A percentile compares a stretch with the other conserved stretches of the same genome.
phyloP scores from a whole-genome alignment of 306 rosid genomes.

The Prunus salicina region DNA sequence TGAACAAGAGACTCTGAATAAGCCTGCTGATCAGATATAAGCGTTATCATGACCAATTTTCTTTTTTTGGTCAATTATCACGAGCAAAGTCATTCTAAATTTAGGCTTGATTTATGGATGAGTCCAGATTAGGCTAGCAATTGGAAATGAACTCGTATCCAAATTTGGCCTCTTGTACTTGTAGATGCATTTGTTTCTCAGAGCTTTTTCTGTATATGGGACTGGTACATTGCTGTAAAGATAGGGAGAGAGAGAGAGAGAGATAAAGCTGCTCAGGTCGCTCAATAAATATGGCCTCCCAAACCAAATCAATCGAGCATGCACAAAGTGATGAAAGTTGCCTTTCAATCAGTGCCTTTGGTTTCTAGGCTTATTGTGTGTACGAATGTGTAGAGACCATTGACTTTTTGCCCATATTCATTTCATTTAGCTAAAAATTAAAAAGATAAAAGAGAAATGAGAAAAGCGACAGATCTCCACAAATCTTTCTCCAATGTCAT shows the following conservation, averaged over 20 bases:
- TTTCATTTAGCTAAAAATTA: too few species aligned
- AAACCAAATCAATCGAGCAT: background rate
- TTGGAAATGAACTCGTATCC: background rate
- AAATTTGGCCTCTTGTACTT: background rate
- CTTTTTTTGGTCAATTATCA: background rate
- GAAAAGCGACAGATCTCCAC: too few species aligned
- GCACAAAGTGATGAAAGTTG: background rate
- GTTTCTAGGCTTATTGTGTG: background rate
- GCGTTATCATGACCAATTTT: background rate
- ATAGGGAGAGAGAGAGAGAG: background rate
- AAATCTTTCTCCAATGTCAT: too few species aligned
- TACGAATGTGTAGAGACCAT: background rate
- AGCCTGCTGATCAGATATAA: conserved; percentile 49
- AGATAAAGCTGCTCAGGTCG: background rate
- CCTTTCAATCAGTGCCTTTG: conserved; percentile 17
- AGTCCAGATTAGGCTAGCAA: background rate
- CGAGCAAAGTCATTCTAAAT: conserved; percentile 4
- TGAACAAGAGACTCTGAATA: conserved; percentile 50
- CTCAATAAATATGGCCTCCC: background rate
- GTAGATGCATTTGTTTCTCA: background rate
- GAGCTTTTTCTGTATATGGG: background rate
- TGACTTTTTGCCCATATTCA: background rate
- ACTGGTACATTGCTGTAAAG: background rate
- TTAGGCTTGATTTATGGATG: background rate
- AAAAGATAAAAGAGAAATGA: too few species aligned